Evolutionary conservation across 139 green algal genomes (phyloP), one percentile per base, ranked within the genome.

Genomic region (Chlorella sp.): DNA sequence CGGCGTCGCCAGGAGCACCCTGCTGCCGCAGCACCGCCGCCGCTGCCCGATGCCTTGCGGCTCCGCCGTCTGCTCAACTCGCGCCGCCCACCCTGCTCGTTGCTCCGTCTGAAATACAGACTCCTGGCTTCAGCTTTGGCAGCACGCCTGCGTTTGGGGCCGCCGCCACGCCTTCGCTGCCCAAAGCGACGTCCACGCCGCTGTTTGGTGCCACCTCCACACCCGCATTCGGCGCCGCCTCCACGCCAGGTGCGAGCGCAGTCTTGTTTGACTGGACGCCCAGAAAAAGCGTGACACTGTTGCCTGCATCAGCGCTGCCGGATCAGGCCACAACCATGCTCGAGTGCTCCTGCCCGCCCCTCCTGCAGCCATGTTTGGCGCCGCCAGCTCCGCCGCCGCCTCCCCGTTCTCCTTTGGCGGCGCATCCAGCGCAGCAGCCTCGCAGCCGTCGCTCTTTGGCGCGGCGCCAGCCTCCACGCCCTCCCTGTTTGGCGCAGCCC

Each of bases 171-270:
- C 76, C 44, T 20, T 19, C 70, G 51, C 74, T 86, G 32, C 34
- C 67, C 41, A 88, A 91, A 62, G 80, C 88, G 13, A 64, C 84
- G 2, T 86, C 81, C 54, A 89, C 88, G 24, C 85, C 88, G 6
- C 76, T 86, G n/a, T 85, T 88, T 80, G 69, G 85, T 1, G 56
- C 78, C 24, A 46, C 58, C n/a, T 84, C 73, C 60, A 88, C 89
- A 11, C 87, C 89, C 6, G 72, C 86, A 0, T 88, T 89, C 56
- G 74, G 86, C 20, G 64, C 81, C 46, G 70, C 69, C 1, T 64
- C 84, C n/a, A 76, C 79, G 41, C 43, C 62, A 56, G 20, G 62
- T 84, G 40, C 64, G 22, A 54, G 51, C 51, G 13, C 13, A n/a
- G 60, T 3, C 51, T 28, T 19, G 22, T 3, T 48, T 1, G 17